Conservation (phyloP, 192 early-diverging fungal species). For the Rhizoclosmatium sp. region DNA sequence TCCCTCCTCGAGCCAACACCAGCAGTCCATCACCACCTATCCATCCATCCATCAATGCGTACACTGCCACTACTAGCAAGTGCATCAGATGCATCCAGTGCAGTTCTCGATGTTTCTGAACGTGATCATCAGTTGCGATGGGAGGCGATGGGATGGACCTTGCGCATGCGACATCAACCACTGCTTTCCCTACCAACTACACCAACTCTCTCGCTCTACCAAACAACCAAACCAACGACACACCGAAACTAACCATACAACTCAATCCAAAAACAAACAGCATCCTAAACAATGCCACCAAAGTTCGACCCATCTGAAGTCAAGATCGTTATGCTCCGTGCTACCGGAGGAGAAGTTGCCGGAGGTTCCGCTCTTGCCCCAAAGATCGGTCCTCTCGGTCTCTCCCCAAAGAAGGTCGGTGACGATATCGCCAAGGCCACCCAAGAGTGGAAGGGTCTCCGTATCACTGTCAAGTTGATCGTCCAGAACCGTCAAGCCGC, state of each 20-base stretch:
- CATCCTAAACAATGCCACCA: slow-evolving; percentile 72
- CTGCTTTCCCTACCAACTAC: too few relatives aligned
- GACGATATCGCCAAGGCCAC: slow-evolving; percentile 99
- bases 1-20: too few relatives aligned
- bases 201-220: background rate
- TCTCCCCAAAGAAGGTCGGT: slow-evolving; percentile 99
- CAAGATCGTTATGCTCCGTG: slow-evolving; percentile 88
- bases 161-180: too few relatives aligned
- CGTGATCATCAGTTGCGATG: too few relatives aligned
- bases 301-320: slow-evolving; percentile 87
- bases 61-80: too few relatives aligned
- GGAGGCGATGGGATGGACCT: too few relatives aligned
- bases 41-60: too few relatives aligned
- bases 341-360: slow-evolving; percentile 98
- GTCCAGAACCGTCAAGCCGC: slow-evolving; percentile 99
- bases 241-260: background rate
- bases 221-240: background rate
- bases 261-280: background rate
- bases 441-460: slow-evolving; percentile 98
- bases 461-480: slow-evolving; percentile 97
- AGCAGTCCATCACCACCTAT: too few relatives aligned
- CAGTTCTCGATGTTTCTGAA: too few relatives aligned
- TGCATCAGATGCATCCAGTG: too few relatives aligned
- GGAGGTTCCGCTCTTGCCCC: slow-evolving; percentile 97
- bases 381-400: slow-evolving; percentile 99